Conservation (phyloP, 2,329 filamentous ascomycete genomes). For the Sporothrix inflata region DNA sequence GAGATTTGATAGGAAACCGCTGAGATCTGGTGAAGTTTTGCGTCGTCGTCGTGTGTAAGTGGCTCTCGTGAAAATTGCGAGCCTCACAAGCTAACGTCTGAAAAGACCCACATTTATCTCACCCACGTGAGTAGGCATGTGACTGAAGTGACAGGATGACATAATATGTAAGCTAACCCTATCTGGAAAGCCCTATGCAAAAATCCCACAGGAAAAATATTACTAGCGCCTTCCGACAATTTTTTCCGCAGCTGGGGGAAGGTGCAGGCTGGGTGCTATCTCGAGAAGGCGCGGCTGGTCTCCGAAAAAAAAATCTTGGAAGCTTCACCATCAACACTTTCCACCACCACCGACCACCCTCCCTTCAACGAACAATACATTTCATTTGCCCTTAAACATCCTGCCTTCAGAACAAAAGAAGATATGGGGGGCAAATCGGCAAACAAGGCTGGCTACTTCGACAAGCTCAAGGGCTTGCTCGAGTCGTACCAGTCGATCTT, state of each 20-base stretch:
- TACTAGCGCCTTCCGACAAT: conserved; percentile 6
- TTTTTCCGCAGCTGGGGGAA: conserved; percentile 8
- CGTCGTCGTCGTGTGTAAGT: conserved; percentile 16
- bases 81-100: neutral
- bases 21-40: neutral
- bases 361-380: conserved; percentile 26
- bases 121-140: neutral
- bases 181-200: neutral
- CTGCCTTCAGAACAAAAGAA: conserved; percentile 92
- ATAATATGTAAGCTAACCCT: neutral
- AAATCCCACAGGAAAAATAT: conserved; percentile 25
- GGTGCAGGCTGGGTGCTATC: neutral
- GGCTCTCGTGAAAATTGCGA: conserved; percentile 21
- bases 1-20: neutral
- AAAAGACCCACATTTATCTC: neutral
- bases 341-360: conserved; percentile 20
- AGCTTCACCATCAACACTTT: conserved; percentile 26
- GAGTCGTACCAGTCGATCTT: conserved; percentile 97
- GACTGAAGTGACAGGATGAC: neutral
- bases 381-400: conserved; percentile 88
- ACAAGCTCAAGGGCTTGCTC: conserved; percentile 97
- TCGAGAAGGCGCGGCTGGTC: conserved; percentile 6
- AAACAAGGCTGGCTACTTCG: conserved; percentile 97
- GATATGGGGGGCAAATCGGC: conserved; percentile 94
- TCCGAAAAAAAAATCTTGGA: conserved; percentile 20